phyloP scores from a whole-genome alignment of 257 asterid genomes.

The Solanum virginianum region DNA sequence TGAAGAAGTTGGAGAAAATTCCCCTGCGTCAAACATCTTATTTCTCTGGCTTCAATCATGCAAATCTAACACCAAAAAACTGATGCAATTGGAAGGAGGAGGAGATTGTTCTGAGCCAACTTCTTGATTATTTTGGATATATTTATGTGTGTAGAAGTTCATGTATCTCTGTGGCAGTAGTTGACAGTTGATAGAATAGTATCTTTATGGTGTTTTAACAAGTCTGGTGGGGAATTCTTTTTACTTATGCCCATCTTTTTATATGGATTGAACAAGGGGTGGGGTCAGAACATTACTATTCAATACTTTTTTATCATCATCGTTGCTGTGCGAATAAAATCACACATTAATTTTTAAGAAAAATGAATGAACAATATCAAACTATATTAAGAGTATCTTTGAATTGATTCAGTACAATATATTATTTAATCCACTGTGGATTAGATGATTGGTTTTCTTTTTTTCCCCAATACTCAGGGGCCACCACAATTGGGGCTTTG shows the following conservation, averaged over 20 bases:
- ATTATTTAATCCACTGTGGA: not conserved
- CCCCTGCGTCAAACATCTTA: constrained; percentile 12
- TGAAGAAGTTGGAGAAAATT: constrained; percentile 4
- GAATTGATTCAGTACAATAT: not conserved
- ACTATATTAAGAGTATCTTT: too few relatives aligned
- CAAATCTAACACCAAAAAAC: not conserved
- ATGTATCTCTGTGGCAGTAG: not conserved
- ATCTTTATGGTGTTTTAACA: not conserved
- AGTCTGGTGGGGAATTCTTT: not conserved
- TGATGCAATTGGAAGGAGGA: not conserved
- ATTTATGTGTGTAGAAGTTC: not conserved
- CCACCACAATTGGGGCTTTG: not conserved
- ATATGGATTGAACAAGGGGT: not conserved
- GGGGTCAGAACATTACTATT: not conserved
- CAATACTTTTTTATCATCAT: not conserved
- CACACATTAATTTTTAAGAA: too few relatives aligned
- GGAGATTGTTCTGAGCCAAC: not conserved
- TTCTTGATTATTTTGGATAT: not conserved
- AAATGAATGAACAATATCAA: too few relatives aligned
- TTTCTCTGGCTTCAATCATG: not conserved
- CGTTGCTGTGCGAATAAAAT: too few relatives aligned
- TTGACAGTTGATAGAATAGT: not conserved
- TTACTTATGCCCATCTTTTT: not conserved
- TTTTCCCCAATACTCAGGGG: not conserved
- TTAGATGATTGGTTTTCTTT: not conserved